Evolutionary conservation across 73 alveolate genomes (phyloP), one percentile per base, ranked within the genome.

Genomic region (Paraurostyla sp.): DNA sequence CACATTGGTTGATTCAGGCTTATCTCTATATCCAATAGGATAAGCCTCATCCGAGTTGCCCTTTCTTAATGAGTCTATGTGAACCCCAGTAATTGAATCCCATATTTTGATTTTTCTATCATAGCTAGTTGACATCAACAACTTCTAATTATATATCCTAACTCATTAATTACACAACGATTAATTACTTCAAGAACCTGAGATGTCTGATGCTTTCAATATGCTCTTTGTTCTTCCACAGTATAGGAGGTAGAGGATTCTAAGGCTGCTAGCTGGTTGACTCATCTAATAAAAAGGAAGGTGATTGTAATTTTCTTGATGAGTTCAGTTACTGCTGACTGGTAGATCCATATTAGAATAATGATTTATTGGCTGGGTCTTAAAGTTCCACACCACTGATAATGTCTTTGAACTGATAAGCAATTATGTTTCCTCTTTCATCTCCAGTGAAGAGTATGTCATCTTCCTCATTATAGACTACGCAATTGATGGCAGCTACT

Each of bases 391-490:
- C 56, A 9, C 36, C 32, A 16, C 46, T 18, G 0, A 65, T 38
- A 6, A 65, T 42, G 38, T 32, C 57, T 20, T 83, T 49, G 82
- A 85, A 58, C 2, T 33, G 7, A 49, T 71, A 85, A 0, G 96
- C 96, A 23, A 48, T 25, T 0, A 91, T 52, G n/a, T 20, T 40
- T 0, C 96, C 96, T 48, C 82, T 71, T 30, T 91, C 96, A 80
- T 91, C 96, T n/a, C 93, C 96, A 27, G 89, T 76, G 54, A 15
- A 91, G 22, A 91, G 81, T 6, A 86, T 91, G 16, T 91, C 76
- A 0, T 85, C 75, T 9, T 16, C 4, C 51, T 56, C 80, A 23
- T 86, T 56, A 52, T 75, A 91, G 20, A 43, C 87, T 25, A 86
- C 75, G 15, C 85, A 84, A 22, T 62, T 76, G 16, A 91, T 88